Evolutionary conservation across 2,329 filamentous ascomycete genomes (phyloP), one percentile per base, ranked within the genome.

Genomic region (Aspergillus alliaceus): DNA sequence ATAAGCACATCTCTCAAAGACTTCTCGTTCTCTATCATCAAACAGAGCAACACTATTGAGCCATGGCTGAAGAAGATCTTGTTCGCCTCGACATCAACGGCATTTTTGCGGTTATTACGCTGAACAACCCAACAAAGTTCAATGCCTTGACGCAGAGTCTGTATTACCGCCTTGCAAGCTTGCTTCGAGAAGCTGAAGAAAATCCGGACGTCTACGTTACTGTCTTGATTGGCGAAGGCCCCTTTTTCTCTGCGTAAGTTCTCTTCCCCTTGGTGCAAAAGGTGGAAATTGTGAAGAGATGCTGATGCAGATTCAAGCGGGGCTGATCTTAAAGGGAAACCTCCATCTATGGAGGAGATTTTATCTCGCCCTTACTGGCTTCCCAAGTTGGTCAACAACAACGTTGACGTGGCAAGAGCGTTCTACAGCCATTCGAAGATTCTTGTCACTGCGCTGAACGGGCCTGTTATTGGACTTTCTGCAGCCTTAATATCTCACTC

Each of bases 341-440:
- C n/a, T n/a, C n/a, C n/a, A n/a, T n/a, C n/a, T n/a, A n/a, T n/a
- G n/a, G n/a, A n/a, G n/a, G n/a, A n/a, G n/a, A n/a, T n/a, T n/a
- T n/a, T n/a, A n/a, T n/a, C n/a, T n/a, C 35, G n/a, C 6, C n/a
- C 15, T 8, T 20, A 37, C 35, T 37, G n/a, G n/a, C 35, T 37
- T 9, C 35, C 35, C 15, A n/a, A 15, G 2, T n/a, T 37, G 1
- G 35, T 20, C 3, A n/a, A 18, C 35, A 86, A 87, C 80, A 95
- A 95, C 80, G 83, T 95, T 51, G 87, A 92, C 80, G 83, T 89
- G 66, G 90, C 90, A 2, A 86, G 89, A 64, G 87, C 90, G 68
- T 95, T 96, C 78, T 90, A 91, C 80, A 85, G 85, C 3, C 91
- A 96, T 76, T 89, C 90, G 66, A 95, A 96, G 77, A 86, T 96